Conservation (phyloP, 495 filamentous ascomycete genomes). For the Tuber brumale region DNA sequence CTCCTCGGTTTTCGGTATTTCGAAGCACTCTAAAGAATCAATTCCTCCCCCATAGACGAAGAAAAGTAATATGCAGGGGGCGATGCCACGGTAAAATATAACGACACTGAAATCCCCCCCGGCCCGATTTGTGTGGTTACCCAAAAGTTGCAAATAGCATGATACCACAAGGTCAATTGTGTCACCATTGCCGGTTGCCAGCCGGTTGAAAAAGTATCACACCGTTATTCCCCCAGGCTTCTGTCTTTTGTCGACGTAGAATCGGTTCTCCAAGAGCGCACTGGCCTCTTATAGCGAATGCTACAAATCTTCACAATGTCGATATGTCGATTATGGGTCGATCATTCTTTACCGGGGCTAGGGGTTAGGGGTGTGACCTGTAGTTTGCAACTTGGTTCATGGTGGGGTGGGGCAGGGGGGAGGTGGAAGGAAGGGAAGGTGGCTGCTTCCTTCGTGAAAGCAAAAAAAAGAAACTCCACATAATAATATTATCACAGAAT, state of each 20-base stretch:
- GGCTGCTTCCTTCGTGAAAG: neutral
- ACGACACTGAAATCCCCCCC: neutral
- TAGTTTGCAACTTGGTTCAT: neutral
- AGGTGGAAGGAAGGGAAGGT: neutral
- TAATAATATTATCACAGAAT: neutral
- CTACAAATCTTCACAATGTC: neutral
- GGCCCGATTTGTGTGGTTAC: neutral
- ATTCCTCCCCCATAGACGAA: neutral
- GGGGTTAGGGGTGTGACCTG: neutral
- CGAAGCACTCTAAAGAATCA: neutral
- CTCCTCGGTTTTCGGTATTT: neutral
- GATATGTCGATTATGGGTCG: neutral
- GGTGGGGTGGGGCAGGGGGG: neutral
- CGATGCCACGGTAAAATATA: neutral
- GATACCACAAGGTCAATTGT: neutral
- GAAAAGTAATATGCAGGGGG: neutral
- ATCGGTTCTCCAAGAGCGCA: neutral
- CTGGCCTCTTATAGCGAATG: neutral
- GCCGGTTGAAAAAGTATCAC: neutral
- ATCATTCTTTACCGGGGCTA: neutral
- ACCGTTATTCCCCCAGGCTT: neutral
- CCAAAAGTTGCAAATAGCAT: neutral
- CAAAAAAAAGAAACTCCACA: neutral
- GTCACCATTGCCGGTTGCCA: neutral
- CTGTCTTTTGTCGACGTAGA: neutral